phyloP scores from a whole-genome alignment of 495 filamentous ascomycete species.

The Cudoniella acicularis region DNA sequence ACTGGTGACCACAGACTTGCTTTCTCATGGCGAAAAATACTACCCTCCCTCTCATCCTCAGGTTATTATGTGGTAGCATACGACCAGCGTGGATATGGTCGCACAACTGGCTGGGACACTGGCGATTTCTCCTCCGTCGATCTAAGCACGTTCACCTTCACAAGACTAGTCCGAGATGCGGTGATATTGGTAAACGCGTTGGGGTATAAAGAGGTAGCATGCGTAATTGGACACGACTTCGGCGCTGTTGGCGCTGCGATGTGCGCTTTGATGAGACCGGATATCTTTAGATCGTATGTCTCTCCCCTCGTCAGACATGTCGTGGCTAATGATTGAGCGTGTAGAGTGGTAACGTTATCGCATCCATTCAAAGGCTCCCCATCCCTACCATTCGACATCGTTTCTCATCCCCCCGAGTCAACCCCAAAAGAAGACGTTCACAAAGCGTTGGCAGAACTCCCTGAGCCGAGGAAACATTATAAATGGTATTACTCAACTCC shows the following conservation, averaged over 20 bases:
- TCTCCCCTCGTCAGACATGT: background rate
- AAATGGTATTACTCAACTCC: conserved; percentile 65
- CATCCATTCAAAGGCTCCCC: conserved; percentile 54
- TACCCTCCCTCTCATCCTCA: conserved; percentile 49
- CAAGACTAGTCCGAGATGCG: conserved; percentile 58
- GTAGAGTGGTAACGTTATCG: conserved; percentile 47
- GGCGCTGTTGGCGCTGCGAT: conserved; percentile 56
- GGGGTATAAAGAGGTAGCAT: conserved; percentile 53
- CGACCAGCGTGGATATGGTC: conserved; percentile 67
- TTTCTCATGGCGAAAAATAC: conserved; percentile 64
- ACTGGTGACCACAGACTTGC: conserved; percentile 37
- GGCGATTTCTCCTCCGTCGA: conserved; percentile 47
- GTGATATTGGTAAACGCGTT: conserved; percentile 57
- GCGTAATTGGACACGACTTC: conserved; percentile 66
- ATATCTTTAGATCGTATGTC: conserved; percentile 49
- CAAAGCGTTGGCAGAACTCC: conserved; percentile 46
- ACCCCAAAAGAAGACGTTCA: conserved; percentile 44
- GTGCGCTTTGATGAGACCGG: conserved; percentile 59
- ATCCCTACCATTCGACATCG: conserved; percentile 46
- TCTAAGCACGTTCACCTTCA: conserved; percentile 52
- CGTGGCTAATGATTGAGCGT: background rate
- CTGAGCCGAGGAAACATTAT: conserved; percentile 60
- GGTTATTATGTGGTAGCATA: conserved; percentile 63
- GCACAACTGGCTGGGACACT: conserved; percentile 59
- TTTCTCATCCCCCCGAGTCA: conserved; percentile 23